Conservation (phyloP, 768 basidiomycete genomes). For the Cubamyces sp. region DNA sequence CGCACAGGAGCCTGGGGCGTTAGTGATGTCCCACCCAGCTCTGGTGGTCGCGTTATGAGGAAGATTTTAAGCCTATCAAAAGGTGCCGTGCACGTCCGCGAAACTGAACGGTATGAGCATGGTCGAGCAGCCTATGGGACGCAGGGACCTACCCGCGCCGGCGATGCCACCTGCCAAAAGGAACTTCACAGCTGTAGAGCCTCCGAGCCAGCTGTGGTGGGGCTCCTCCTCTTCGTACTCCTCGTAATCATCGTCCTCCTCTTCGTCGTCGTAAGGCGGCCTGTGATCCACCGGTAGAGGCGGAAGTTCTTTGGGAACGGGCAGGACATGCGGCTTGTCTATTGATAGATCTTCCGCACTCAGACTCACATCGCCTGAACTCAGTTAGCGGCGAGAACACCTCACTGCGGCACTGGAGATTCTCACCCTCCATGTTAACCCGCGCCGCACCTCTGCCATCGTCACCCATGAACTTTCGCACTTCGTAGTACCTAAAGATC, state of each 20-base stretch:
- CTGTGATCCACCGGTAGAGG: constrained; percentile 30
- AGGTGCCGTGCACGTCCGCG: constrained; percentile 94
- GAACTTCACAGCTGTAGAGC: constrained; percentile 81
- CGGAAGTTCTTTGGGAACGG: constrained; percentile 17
- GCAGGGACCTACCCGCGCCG: constrained; percentile 75
- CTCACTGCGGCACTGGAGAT: no score
- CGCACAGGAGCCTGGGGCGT: constrained; percentile 48
- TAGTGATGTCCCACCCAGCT: constrained; percentile 60
- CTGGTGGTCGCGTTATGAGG: constrained; percentile 86
- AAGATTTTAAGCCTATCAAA: constrained; percentile 97
- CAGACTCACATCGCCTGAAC: constrained; percentile 73
- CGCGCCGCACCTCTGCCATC: constrained; percentile 80
- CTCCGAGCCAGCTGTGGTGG: constrained; percentile 63
- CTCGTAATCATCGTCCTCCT: constrained; percentile 43
- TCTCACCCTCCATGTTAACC: constrained; percentile 86
- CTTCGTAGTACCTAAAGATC: constrained; percentile 83
- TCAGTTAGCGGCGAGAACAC: constrained; percentile 13
- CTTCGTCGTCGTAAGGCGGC: constrained; percentile 36
- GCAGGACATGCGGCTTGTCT: constrained; percentile 14
- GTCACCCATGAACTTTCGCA: constrained; percentile 66
- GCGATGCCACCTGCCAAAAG: constrained; percentile 93
- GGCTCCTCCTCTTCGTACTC: constrained; percentile 63
- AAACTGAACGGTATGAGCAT: constrained; percentile 57
- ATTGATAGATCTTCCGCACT: constrained; percentile 73
- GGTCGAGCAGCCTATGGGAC: not conserved